These are phyloP conservation scores for Mercurialis annua DNA, from an alignment of 345 rosid genomes.

Conservation along the genomic window DNA sequence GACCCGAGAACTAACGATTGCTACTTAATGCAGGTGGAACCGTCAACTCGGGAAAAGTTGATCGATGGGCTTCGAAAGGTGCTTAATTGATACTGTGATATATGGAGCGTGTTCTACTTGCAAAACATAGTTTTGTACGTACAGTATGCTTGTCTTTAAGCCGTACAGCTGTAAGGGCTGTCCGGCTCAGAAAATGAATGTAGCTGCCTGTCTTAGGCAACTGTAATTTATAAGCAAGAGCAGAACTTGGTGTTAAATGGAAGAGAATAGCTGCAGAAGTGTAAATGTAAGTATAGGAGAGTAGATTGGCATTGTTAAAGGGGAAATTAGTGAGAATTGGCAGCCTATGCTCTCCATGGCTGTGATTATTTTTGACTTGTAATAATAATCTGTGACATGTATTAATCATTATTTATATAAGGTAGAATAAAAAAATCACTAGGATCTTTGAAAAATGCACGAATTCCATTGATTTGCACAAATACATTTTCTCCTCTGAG, in stretches of 20 bases:
- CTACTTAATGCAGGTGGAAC: slow-evolving; percentile 69
- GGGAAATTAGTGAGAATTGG: not conserved
- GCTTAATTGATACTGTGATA: slow-evolving; percentile 43
- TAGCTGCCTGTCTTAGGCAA: not conserved
- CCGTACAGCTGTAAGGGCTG: not conserved
- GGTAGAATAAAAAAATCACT: not conserved
- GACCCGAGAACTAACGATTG: slow-evolving; percentile 21
- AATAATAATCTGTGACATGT: slow-evolving; percentile 6
- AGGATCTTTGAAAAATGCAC: no score
- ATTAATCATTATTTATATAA: not conserved
- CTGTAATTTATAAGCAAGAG: not conserved
- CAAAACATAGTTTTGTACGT: slow-evolving; percentile 1
- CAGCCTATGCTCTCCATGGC: slow-evolving; percentile 6
- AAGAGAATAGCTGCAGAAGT: not conserved
- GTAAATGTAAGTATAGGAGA: slow-evolving; percentile 11
- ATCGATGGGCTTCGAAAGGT: slow-evolving; percentile 56
- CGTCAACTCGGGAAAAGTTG: slow-evolving; percentile 48
- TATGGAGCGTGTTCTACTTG: not conserved
- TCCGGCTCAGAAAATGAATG: not conserved
- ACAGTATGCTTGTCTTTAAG: not conserved
- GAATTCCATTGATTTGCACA: no score
- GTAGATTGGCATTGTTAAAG: not conserved
- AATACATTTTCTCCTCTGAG: no score
- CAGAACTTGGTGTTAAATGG: slow-evolving; percentile 6
- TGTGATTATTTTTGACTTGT: slow-evolving; percentile 14